Conservation (phyloP, 2,329 filamentous ascomycete genomes). For the Exophiala calicioides region DNA sequence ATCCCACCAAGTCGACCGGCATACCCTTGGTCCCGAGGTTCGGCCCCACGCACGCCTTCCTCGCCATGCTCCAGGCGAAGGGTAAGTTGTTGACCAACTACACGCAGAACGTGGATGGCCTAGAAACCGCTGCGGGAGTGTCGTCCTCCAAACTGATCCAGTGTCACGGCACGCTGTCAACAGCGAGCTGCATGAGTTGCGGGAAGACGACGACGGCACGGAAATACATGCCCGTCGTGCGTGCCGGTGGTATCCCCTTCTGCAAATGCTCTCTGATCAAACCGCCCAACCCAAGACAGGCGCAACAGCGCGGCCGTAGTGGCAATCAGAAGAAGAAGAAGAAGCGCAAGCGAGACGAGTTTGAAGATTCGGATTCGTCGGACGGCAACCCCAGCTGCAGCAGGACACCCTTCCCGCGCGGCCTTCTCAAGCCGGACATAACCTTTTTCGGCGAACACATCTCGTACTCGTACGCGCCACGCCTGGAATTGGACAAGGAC, state of each 20-base stretch:
- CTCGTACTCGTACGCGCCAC: slow-evolving; percentile 76
- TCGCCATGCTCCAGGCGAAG: slow-evolving; percentile 82
- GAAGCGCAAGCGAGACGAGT: slow-evolving; percentile 31
- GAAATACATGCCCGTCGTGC: slow-evolving; percentile 76
- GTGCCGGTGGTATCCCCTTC: slow-evolving; percentile 71
- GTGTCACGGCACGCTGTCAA: slow-evolving; percentile 95
- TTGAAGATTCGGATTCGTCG: slow-evolving; percentile 21
- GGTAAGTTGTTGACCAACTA: slow-evolving; percentile 93
- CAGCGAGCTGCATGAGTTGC: slow-evolving; percentile 84
- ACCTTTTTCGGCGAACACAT: slow-evolving; percentile 95
- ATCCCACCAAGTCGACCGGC: slow-evolving; percentile 4
- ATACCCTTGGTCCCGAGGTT: slow-evolving; percentile 59
- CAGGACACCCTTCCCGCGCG: slow-evolving; percentile 69
- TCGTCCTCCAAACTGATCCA: slow-evolving; percentile 80
- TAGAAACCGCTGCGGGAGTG: slow-evolving; percentile 85
- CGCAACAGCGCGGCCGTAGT: slow-evolving; percentile 9
- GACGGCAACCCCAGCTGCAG: slow-evolving; percentile 56
- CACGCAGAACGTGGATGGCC: slow-evolving; percentile 97
- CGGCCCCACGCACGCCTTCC: slow-evolving; percentile 93
- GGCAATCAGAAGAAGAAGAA: slow-evolving; percentile 28
- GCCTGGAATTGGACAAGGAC: slow-evolving; percentile 77
- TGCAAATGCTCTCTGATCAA: slow-evolving; percentile 51
- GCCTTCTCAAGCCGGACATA: slow-evolving; percentile 73
- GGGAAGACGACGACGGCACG: slow-evolving; percentile 72
- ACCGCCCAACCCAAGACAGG: slow-evolving; percentile 8